Base-by-base conservation (phyloP, 1,284 basidiomycete genomes). In the Ustilago curta region DNA sequence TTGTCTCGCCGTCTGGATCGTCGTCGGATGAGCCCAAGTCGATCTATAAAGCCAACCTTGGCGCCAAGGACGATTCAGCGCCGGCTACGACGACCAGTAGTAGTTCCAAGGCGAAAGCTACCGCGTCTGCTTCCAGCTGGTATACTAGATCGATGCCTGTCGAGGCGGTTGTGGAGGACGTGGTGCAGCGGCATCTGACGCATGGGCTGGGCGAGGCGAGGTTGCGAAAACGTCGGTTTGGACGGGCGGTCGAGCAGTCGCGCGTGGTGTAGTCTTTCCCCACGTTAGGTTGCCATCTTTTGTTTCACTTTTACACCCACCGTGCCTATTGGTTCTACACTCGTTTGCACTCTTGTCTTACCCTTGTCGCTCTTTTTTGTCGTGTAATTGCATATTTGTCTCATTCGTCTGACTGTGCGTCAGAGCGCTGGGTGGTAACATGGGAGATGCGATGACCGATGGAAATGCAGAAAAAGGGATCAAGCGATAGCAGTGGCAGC, bases 11-110 rank as follows among this genome's bases (percentile, higher is more conserved):
- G 0, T 71, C 68, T 2, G 69, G 64, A 16, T 61, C 57, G 4
- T 29, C 19, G 19, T 64, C 68, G 16, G 60, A 61, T 42, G 59
- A 64, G 47, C 73, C 73, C 9, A 19, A 47, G 2, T 54, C 57
- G 18, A 48, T 68, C 31, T 68, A 76, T 59, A 67, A 76, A 32
- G 73, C 64, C n/a, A 76, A 76, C 27, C 58, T 76, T n/a, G 65
- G 69, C 35, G 59, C 62, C 3, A 53, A 58, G 27, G 50, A 32
- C 23, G 42, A 23, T 18, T 11, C 43, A 6, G 19, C 47, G 1
- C 32, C 56, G 7, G 7, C 65, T 21, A 58, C 51, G 18, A 58
- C 53, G 9, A 54, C 48, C 40, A 58, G 23, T 31, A 57, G 32
- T 12, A 57, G 49, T 43, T 53, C 67, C 4, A 53, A 59, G 18